phyloP scores from a whole-genome alignment of 2,329 filamentous ascomycete genomes.

The Pseudocercospora fuligena region DNA sequence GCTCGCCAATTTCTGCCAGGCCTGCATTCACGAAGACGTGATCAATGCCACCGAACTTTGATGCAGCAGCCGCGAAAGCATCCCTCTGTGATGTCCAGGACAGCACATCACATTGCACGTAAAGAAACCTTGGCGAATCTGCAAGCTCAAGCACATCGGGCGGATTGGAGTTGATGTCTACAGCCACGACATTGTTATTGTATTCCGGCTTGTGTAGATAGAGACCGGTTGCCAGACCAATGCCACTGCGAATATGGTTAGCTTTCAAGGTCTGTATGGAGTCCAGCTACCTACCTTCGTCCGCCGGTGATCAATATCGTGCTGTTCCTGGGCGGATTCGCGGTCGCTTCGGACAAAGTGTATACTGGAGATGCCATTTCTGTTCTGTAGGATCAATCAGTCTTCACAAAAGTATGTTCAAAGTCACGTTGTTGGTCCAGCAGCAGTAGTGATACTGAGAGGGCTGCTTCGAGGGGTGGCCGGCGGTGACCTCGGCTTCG shows the following conservation, averaged over 20 bases:
- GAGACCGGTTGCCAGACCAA: slow-evolving; percentile 39
- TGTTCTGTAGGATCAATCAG: not conserved
- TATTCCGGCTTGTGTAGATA: slow-evolving; percentile 35
- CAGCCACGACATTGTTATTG: slow-evolving; percentile 37
- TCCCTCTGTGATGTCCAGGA: slow-evolving; percentile 52
- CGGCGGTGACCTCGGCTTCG: not conserved
- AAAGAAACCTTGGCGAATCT: slow-evolving; percentile 37
- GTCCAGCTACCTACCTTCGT: slow-evolving; percentile 21
- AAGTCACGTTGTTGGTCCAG: not conserved
- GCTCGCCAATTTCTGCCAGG: slow-evolving; percentile 54
- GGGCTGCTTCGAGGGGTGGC: not conserved
- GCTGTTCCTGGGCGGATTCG: slow-evolving; percentile 33
- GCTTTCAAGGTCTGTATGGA: not conserved
- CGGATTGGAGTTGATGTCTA: slow-evolving; percentile 33
- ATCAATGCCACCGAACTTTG: slow-evolving; percentile 51
- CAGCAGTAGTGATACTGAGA: not conserved
- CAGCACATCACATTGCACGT: slow-evolving; percentile 50
- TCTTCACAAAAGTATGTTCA: not conserved
- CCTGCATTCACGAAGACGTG: slow-evolving; percentile 57
- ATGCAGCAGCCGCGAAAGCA: slow-evolving; percentile 49
- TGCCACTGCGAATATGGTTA: slow-evolving; percentile 29
- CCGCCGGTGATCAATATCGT: slow-evolving; percentile 41
- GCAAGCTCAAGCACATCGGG: slow-evolving; percentile 32
- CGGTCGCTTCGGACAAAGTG: slow-evolving; percentile 31
- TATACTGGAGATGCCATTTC: slow-evolving; percentile 37